These are phyloP conservation scores for Trichodelitschia bisporula DNA, from an alignment of 495 filamentous ascomycete species.

Conservation along the genomic window DNA sequence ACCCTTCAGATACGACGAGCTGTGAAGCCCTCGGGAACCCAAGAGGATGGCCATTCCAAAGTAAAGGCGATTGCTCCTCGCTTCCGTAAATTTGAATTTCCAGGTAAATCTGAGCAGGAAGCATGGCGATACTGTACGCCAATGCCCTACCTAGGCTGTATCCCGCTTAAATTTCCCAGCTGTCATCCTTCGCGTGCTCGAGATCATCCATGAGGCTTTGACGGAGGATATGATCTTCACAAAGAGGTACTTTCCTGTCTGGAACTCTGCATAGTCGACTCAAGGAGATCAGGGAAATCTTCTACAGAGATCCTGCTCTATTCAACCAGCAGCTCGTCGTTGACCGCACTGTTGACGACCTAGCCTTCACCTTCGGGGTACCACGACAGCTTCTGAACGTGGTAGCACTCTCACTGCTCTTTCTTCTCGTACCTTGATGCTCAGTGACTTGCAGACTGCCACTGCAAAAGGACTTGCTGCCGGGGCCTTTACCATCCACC, in stretches of 20 bases:
- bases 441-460: slow-evolving; percentile 23
- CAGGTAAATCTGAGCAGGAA: slow-evolving; percentile 30
- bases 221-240: slow-evolving; percentile 36
- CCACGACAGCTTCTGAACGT: slow-evolving; percentile 38
- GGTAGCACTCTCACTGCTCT: too few species aligned
- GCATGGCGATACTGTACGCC: slow-evolving; percentile 38
- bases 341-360: slow-evolving; percentile 55
- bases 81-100: too few species aligned
- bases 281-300: slow-evolving; percentile 43
- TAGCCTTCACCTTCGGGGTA: slow-evolving; percentile 53
- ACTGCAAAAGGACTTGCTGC: slow-evolving; percentile 49
- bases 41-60: neutral
- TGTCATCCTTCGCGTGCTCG: slow-evolving; percentile 39
- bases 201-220: slow-evolving; percentile 44
- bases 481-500: slow-evolving; percentile 24
- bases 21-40: too few species aligned
- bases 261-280: neutral
- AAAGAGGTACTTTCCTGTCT: slow-evolving; percentile 33
- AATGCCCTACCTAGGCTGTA: neutral
- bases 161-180: slow-evolving; percentile 16
- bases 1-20: too few species aligned
- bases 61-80: slow-evolving; percentile 13
- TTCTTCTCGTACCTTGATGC: neutral
- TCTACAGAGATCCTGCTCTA: slow-evolving; percentile 60
- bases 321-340: slow-evolving; percentile 58